These are phyloP conservation scores for Coemansia sp. DNA, from an alignment of 192 early-diverging fungal genomes.

Conservation along the genomic window DNA sequence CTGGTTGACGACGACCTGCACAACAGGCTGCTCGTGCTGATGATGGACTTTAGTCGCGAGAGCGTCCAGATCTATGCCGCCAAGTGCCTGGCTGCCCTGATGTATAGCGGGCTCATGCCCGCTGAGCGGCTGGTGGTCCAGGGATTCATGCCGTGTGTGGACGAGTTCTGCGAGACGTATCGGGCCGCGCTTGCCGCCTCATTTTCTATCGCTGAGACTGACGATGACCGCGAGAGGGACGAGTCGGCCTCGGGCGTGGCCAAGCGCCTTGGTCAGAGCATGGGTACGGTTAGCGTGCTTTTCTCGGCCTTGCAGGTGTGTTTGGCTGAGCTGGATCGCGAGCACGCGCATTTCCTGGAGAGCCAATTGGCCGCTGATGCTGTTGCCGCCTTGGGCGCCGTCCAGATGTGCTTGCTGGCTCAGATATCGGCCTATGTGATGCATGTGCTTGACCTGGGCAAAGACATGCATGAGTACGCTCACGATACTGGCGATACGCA, in stretches of 20 bases:
- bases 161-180: not conserved
- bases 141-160: constrained; percentile 14
- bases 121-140: not conserved
- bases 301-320: constrained; percentile 20
- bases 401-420: constrained; percentile 25
- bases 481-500: not conserved
- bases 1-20: not conserved
- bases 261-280: not conserved
- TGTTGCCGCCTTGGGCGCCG: constrained; percentile 4
- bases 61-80: constrained; percentile 20
- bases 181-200: not conserved
- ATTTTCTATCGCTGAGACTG: not conserved
- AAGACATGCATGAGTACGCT: not conserved
- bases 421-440: constrained; percentile 17
- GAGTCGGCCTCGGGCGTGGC: not conserved
- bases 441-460: constrained; percentile 12
- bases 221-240: not conserved
- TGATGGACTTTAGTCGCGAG: constrained; percentile 18
- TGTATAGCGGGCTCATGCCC: constrained; percentile 8
- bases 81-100: constrained; percentile 32
- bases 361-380: not conserved
- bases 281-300: constrained; percentile 12
- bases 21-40: constrained; percentile 8
- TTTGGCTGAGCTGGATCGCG: constrained; percentile 11
- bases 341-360: constrained; percentile 11